Evolutionary conservation across 2,329 filamentous ascomycete species (phyloP).

Genomic region (Apiospora hydei): DNA sequence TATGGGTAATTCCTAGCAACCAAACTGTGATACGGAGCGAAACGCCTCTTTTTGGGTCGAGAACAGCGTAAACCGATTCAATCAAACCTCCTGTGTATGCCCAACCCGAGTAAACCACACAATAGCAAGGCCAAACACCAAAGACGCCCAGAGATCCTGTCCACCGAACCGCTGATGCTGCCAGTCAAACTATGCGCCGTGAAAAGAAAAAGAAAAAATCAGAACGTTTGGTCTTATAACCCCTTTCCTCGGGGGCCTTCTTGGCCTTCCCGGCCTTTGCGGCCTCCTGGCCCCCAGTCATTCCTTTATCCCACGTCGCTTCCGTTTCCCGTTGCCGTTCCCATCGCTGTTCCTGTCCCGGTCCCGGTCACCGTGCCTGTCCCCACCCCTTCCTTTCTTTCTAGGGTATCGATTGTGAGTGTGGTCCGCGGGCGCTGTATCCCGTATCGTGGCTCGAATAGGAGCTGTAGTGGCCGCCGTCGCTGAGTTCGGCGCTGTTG

Average conservation of each 20-base stretch:
- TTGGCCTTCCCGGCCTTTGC: background rate
- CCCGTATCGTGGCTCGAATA: constrained; percentile 9
- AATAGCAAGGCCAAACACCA: constrained; percentile 21
- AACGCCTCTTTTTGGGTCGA: constrained; percentile 6
- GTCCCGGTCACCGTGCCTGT: no score
- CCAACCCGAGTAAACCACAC: background rate
- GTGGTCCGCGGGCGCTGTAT: constrained; percentile 9
- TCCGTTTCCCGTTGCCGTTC: background rate
- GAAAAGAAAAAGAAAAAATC: background rate
- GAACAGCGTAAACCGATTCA: constrained; percentile 3
- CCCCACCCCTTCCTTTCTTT: no score
- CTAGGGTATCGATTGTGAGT: constrained; percentile 14
- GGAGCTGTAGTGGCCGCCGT: constrained; percentile 5
- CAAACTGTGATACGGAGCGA: background rate
- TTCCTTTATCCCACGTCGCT: background rate
- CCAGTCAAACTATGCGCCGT: constrained; percentile 22
- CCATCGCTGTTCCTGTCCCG: no score
- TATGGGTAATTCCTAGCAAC: background rate
- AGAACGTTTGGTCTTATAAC: constrained; percentile 6
- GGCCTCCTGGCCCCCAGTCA: background rate
- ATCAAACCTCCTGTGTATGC: constrained; percentile 12
- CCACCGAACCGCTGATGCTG: constrained; percentile 24
- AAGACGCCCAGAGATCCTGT: constrained; percentile 19
- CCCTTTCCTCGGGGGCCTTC: background rate
- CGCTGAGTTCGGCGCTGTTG: constrained; percentile 12